Evolutionary conservation across 2,329 filamentous ascomycete genomes (phyloP).

Genomic region (Trichoderma breve): DNA sequence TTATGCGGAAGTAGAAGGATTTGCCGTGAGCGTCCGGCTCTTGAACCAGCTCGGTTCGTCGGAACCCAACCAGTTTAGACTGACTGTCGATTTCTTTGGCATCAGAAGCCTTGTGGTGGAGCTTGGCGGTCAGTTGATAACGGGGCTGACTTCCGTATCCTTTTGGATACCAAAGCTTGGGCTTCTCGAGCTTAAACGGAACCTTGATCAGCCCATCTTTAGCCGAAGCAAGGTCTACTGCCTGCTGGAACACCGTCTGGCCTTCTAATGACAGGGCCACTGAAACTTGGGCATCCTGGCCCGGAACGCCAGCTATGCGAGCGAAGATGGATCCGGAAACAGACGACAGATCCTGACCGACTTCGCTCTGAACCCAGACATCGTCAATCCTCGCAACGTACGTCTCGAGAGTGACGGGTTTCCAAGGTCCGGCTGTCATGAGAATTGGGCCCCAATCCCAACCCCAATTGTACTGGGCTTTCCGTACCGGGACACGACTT

Average conservation of each 20-base stretch:
- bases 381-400: conserved; percentile 60
- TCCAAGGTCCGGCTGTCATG: conserved; percentile 65
- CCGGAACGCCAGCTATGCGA: conserved; percentile 36
- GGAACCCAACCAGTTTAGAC: conserved; percentile 61
- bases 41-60: conserved; percentile 58
- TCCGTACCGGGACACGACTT: conserved; percentile 43
- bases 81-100: not conserved
- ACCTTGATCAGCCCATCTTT: conserved; percentile 7
- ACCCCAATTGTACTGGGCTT: conserved; percentile 69
- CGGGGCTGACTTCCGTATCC: conserved; percentile 21
- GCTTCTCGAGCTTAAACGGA: conserved; percentile 36
- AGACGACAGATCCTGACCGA: conserved; percentile 37
- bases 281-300: conserved; percentile 26
- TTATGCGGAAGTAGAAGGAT: conserved; percentile 72
- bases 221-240: not conserved
- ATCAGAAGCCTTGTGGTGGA: not conserved
- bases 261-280: conserved; percentile 29
- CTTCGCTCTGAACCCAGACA: conserved; percentile 45
- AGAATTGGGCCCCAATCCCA: conserved; percentile 70
- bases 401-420: conserved; percentile 62
- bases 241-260: conserved; percentile 22
- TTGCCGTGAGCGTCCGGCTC: conserved; percentile 59
- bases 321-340: conserved; percentile 39
- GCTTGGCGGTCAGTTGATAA: conserved; percentile 9
- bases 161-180: conserved; percentile 32